Conservation (phyloP, 2,329 filamentous ascomycete species). For the Colletotrichum acutatum region DNA sequence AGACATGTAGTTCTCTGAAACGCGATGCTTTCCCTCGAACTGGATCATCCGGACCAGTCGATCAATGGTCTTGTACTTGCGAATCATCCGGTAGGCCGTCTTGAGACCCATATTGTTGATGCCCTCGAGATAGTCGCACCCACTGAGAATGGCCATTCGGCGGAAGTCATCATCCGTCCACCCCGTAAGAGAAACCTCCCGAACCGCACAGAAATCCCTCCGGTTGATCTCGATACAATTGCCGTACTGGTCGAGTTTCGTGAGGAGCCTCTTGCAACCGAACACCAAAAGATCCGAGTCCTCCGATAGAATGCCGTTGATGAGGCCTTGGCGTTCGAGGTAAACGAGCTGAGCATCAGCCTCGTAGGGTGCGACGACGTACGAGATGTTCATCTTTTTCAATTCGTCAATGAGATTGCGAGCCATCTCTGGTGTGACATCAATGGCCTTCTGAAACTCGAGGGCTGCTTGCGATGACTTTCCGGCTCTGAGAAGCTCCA, state of each 20-base stretch:
- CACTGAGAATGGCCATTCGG: conserved; percentile 95
- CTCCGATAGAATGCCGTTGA: conserved; percentile 91
- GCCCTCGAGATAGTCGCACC: conserved; percentile 92
- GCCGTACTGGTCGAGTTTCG: conserved; percentile 94
- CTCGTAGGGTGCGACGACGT: conserved; percentile 96
- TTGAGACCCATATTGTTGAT: conserved; percentile 90
- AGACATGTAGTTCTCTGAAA: conserved; percentile 84
- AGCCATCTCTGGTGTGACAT: conserved; percentile 97
- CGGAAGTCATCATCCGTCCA: conserved; percentile 95
- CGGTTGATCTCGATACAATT: conserved; percentile 93
- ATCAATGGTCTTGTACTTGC: conserved; percentile 90
- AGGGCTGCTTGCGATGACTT: conserved; percentile 82
- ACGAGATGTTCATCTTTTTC: conserved; percentile 82
- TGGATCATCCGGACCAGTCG: conserved; percentile 83
- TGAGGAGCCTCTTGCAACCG: conserved; percentile 88
- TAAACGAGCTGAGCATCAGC: conserved; percentile 98
- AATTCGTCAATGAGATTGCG: conserved; percentile 90
- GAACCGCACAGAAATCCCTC: conserved; percentile 86
- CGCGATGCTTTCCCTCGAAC: conserved; percentile 86
- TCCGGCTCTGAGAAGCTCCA: conserved; percentile 84
- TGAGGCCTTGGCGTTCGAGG: conserved; percentile 84
- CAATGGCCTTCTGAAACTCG: conserved; percentile 94
- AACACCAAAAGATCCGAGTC: conserved; percentile 98
- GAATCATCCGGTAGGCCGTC: conserved; percentile 89
- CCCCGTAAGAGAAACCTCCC: conserved; percentile 87